Evolutionary conservation across 2,329 filamentous ascomycete genomes (phyloP).

Genomic region (Colletotrichum acutatum): DNA sequence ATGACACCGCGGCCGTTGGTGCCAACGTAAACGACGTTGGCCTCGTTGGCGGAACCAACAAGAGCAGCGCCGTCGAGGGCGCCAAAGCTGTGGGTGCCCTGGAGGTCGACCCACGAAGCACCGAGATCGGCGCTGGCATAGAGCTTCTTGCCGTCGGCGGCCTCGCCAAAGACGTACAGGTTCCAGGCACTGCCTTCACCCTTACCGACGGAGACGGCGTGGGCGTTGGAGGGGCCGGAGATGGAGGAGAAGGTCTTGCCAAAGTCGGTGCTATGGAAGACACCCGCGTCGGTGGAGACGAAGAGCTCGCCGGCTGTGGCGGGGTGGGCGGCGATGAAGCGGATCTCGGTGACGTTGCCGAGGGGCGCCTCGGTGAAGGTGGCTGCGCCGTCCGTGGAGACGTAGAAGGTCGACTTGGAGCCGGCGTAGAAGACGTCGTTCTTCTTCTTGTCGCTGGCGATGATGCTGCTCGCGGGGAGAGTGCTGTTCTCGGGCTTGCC

Average conservation of each 20-base stretch:
- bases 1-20: conserved; percentile 62
- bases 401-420: conserved; percentile 58
- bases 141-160: conserved; percentile 53
- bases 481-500: conserved; percentile 56
- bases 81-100: conserved; percentile 58
- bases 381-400: conserved; percentile 59
- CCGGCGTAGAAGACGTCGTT: conserved; percentile 64
- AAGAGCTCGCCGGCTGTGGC: conserved; percentile 69
- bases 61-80: conserved; percentile 52
- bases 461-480: conserved; percentile 56
- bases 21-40: conserved; percentile 59
- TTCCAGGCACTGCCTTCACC: conserved; percentile 54
- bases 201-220: conserved; percentile 56
- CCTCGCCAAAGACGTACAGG: conserved; percentile 59
- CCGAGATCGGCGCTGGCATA: conserved; percentile 58
- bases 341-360: conserved; percentile 56
- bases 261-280: conserved; percentile 65
- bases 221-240: conserved; percentile 48
- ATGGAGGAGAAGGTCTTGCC: conserved; percentile 58
- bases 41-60: conserved; percentile 57
- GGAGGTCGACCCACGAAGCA: conserved; percentile 57
- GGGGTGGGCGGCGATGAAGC: conserved; percentile 67
- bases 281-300: conserved; percentile 64
- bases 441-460: conserved; percentile 66
- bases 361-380: conserved; percentile 56